A percentile compares a stretch with the other conserved stretches of the same genome.
phyloP scores from a whole-genome alignment of 2,329 filamentous ascomycete species.

The Pseudomassariella vexata region DNA sequence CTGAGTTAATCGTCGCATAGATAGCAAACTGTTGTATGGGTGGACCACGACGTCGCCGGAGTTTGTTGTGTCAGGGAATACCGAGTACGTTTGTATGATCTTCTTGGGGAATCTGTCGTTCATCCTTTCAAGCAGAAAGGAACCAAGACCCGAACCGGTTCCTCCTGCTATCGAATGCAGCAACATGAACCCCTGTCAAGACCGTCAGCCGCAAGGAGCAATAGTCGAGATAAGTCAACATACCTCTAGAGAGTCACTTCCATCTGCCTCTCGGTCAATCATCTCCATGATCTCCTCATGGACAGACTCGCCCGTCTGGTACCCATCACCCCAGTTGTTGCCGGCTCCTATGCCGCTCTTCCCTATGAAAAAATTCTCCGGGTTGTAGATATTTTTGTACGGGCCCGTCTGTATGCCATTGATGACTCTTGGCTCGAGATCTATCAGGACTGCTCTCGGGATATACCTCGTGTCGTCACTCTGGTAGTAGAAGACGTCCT shows the following conservation, averaged over 20 bases:
- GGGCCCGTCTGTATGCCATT: constrained; percentile 87
- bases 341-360: constrained; percentile 90
- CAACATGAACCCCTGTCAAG: constrained; percentile 83
- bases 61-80: constrained; percentile 90
- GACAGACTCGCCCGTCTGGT: constrained; percentile 84
- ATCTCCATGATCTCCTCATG: constrained; percentile 99
- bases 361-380: constrained; percentile 96
- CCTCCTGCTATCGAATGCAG: constrained; percentile 96
- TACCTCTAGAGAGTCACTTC: constrained; percentile 91
- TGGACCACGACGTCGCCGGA: constrained; percentile 90
- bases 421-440: constrained; percentile 90
- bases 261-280: constrained; percentile 97
- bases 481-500: constrained; percentile 99
- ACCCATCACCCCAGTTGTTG: constrained; percentile 98
- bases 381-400: constrained; percentile 99
- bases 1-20: constrained; percentile 85
- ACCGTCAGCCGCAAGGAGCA: constrained; percentile 13
- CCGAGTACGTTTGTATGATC: constrained; percentile 97
- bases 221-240: constrained; percentile 6
- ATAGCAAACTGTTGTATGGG: constrained; percentile 93
- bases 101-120: constrained; percentile 99
- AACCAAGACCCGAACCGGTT: constrained; percentile 92
- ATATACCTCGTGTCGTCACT: constrained; percentile 99
- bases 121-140: constrained; percentile 87
- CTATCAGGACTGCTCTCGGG: constrained; percentile 88